Evolutionary conservation across 2,329 filamentous ascomycete species (phyloP), one percentile per base, ranked within the genome.

Genomic region (Alternaria incomplexa): DNA sequence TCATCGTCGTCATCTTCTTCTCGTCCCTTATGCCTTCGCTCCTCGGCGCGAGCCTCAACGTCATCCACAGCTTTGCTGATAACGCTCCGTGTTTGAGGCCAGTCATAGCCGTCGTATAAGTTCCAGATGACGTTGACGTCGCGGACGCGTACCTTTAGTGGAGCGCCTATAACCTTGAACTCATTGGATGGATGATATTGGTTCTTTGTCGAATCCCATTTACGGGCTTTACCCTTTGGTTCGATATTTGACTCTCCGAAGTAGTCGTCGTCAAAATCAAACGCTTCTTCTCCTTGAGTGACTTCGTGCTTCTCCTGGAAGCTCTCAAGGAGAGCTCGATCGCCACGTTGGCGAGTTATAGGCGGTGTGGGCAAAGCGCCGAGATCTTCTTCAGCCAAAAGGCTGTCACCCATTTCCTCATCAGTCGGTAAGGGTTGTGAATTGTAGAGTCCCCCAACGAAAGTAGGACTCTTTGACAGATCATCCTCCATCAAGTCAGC

Each of bases 111-210:
- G 82, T 99, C 96, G 79, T 96, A 97, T 1, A 99, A 83, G 74
- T 99, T 97, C 96, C 96, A 99, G 63, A 98, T 97, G 55, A 97
- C 83, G 76, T 98, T 93, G 6, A 97, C 90, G 74, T 97, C 93
- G 25, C 92, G 90, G 15, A 98, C 86, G 6, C 89, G 89, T 3
- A 97, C 85, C 66, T 89, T 90, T 13, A 99, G 81, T 6, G 95
- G 93, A 65, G 90, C 92, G 56, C 85, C 85, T 43, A 85, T 84
- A 9, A 90, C 83, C 64, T 90, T 88, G 10, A 82, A 78, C 53
- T 87, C 84, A 46, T 91, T 89, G 1, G 88, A 85, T 45, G 85
- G 83, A 57, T 91, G 90, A 71, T 96, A 96, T 1, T 87, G 88
- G 71, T 95, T 94, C 68, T 88, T 89, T 2, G 85, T 83, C 1